These are phyloP conservation scores for Solanum commersonii DNA, from an alignment of 257 asterid species.

Conservation along the genomic window DNA sequence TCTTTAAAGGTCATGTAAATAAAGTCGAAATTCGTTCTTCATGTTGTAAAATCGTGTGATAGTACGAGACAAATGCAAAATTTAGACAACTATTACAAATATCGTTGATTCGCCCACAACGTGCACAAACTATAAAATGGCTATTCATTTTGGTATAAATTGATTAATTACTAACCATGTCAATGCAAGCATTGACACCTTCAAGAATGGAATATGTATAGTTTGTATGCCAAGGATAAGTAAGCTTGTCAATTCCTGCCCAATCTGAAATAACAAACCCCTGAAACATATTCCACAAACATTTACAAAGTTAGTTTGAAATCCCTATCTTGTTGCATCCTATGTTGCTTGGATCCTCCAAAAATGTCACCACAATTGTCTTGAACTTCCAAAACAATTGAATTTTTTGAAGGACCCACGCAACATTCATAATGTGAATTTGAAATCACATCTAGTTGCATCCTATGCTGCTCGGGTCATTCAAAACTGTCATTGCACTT, in stretches of 20 bases:
- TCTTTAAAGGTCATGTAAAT: neutral
- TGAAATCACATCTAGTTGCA: neutral
- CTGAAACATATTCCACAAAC: neutral
- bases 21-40: neutral
- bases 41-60: neutral
- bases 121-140: neutral
- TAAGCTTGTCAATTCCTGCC: slow-evolving; percentile 1
- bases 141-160: too few relatives aligned
- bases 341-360: neutral
- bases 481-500: neutral
- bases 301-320: neutral
- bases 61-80: neutral
- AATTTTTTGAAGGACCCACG: neutral
- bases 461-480: neutral
- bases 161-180: slow-evolving; percentile 1
- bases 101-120: neutral
- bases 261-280: slow-evolving; percentile 12
- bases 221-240: neutral
- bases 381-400: neutral
- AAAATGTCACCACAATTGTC: neutral
- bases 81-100: neutral
- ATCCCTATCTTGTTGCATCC: neutral
- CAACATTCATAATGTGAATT: neutral
- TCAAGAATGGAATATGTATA: slow-evolving; percentile 5
- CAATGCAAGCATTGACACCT: slow-evolving; percentile 3